Evolutionary conservation across 768 basidiomycete species (phyloP), one percentile per base, ranked within the genome.

Genomic region (Megacollybia marginata): DNA sequence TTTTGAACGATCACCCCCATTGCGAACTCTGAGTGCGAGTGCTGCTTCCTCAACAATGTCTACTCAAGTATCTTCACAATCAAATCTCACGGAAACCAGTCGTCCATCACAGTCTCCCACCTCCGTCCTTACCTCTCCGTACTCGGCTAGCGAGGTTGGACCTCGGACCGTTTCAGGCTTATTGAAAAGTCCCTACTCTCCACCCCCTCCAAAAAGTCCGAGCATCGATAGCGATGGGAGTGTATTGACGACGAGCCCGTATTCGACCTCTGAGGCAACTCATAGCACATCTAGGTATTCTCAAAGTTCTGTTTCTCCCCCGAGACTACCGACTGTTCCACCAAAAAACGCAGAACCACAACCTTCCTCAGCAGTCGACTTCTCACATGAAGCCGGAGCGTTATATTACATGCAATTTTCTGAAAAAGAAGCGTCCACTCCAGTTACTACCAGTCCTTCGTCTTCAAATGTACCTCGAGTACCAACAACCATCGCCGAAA

Each of bases 321-420:
- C 44, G 23, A 19, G 13, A 44, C 13, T 12, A 48, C 51, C 32
- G 52, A 33, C 38, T 47, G 15, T 3, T 48, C 49, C 44, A 33
- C 28, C 10, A n/a, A 45, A 16, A 6, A 28, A 28, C n/a, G 44
- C 23, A 23, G 15, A 16, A 4, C n/a, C n/a, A 28, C 23, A 6
- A 18, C 38, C 49, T 36, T 33, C 9, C 2, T 20, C 20, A 19
- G 33, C 15, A 23, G 4, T 10, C 20, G 42, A 69, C 63, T 62
- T 84, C 23, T 67, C 70, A 44, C 65, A 70, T 48, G 83, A 85
- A 58, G 80, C 80, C 10, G 80, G 80, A 20, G 82, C 83, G 11
- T 62, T 87, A 40, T 86, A 77, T 65, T 85, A 80, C 60, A 82
- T 88, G 78, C 79, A 79, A 52, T 46, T 72, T 74, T 51, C 65